A percentile compares a stretch with the other conserved stretches of the same genome.
phyloP scores from a whole-genome alignment of 257 asterid genomes.

The Nicotiana knightiana region DNA sequence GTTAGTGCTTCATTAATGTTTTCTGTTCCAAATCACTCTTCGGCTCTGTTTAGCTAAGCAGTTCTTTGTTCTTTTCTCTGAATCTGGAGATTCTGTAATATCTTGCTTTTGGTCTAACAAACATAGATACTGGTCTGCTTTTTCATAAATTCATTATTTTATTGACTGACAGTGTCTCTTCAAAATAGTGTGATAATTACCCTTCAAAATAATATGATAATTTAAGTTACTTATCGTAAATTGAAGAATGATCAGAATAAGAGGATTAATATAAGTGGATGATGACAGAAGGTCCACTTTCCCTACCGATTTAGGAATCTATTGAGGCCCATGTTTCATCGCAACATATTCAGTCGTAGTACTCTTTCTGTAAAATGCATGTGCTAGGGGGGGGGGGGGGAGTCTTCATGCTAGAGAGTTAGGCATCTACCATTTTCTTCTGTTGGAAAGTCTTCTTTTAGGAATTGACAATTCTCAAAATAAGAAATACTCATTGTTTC shows the following conservation, averaged over 20 bases:
- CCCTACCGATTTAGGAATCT: neutral
- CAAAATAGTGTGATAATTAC: neutral
- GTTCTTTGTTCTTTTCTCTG: neutral
- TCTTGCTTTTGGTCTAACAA: neutral
- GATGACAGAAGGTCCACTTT: neutral
- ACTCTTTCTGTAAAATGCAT: neutral
- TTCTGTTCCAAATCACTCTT: conserved; percentile 3
- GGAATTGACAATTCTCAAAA: neutral
- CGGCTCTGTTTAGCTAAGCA: neutral
- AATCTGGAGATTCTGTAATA: neutral
- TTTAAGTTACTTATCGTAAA: neutral
- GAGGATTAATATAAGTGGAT: neutral
- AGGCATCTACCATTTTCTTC: neutral
- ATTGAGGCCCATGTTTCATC: neutral
- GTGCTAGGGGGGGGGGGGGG: too few relatives aligned
- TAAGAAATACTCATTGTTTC: neutral
- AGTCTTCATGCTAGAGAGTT: neutral
- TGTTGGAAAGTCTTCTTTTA: neutral
- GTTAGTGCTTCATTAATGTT: conserved; percentile 38
- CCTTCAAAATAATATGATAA: neutral
- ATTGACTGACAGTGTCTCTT: neutral
- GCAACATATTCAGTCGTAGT: neutral
- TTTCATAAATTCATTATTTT: neutral
- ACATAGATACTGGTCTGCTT: neutral
- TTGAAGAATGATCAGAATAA: neutral